Conservation (phyloP, 169 alveolate species). For the Perkinsus olseni region DNA sequence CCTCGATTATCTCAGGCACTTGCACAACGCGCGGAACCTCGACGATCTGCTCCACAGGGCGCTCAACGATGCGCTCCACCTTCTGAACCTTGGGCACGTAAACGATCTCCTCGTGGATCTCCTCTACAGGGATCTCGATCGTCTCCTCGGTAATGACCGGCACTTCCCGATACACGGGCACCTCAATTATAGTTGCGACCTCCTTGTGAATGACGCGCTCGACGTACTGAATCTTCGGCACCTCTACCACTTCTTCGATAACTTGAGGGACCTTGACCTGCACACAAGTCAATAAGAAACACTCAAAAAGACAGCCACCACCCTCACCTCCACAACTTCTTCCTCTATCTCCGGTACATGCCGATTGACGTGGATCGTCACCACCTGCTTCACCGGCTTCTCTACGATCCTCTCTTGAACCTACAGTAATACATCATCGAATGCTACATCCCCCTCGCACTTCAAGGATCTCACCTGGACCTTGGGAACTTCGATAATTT, state of each 20-base stretch:
- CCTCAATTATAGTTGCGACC: constrained; percentile 52
- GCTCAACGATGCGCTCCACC: not conserved
- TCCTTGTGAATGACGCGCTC: constrained; percentile 60
- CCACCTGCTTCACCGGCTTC: not conserved
- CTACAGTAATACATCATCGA: not conserved
- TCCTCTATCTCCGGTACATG: not conserved
- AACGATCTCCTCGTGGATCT: not conserved
- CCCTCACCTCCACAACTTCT: not conserved
- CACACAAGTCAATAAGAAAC: not conserved
- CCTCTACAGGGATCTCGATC: constrained; percentile 10
- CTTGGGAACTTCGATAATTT: not conserved
- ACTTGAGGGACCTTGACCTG: constrained; percentile 56
- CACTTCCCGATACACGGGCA: constrained; percentile 58
- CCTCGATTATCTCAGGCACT: not conserved
- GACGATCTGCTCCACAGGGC: not conserved
- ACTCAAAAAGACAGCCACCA: too few relatives aligned
- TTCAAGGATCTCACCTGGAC: not conserved
- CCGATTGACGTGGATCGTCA: not conserved
- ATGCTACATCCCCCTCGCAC: not conserved
- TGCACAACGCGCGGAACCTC: not conserved
- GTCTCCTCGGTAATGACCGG: constrained; percentile 61
- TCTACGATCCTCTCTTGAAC: not conserved
- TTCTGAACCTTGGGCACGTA: not conserved
- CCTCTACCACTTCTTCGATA: constrained; percentile 61
- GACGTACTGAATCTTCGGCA: constrained; percentile 59